Evolutionary conservation across 352 stramenopile species (phyloP).

Genomic region (Lagenidium giganteum): DNA sequence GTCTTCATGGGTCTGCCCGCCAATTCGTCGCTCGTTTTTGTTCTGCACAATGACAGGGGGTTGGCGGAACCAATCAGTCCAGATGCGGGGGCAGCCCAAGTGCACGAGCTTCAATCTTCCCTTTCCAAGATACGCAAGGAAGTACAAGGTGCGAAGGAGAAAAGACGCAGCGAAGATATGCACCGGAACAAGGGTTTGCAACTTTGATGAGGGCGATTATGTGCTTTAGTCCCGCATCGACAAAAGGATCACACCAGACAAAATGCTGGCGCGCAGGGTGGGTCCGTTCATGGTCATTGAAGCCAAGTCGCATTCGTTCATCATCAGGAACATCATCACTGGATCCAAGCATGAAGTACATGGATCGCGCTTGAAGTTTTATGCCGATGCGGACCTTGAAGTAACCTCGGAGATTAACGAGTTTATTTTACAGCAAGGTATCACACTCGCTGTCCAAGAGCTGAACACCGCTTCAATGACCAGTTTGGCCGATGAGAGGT

Average conservation of each 20-base stretch:
- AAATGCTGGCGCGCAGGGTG: conserved; percentile 15
- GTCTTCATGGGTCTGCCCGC: conserved; percentile 9
- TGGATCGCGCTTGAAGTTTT: conserved; percentile 15
- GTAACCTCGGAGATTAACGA: conserved; percentile 10
- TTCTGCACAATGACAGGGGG: too few relatives aligned
- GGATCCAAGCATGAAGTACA: conserved; percentile 13
- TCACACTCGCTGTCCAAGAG: conserved; percentile 9
- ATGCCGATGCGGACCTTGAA: conserved; percentile 13
- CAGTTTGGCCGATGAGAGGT: too few relatives aligned
- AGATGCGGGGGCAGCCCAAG: too few relatives aligned
- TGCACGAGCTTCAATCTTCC: too few relatives aligned
- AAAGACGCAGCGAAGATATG: background rate
- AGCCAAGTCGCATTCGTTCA: conserved; percentile 10
- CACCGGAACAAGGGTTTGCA: background rate
- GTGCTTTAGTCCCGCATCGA: conserved; percentile 22
- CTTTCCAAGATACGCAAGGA: background rate
- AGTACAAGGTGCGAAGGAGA: background rate
- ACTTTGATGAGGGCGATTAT: conserved; percentile 16
- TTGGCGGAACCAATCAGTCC: too few relatives aligned
- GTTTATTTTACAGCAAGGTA: conserved; percentile 8
- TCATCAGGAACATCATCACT: conserved; percentile 15
- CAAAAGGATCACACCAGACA: conserved; percentile 6
- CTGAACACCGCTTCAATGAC: too few relatives aligned
- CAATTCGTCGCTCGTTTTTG: too few relatives aligned
- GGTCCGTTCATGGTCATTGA: conserved; percentile 13